Conservation (phyloP, 768 basidiomycete species). For the Phaffia australis region DNA sequence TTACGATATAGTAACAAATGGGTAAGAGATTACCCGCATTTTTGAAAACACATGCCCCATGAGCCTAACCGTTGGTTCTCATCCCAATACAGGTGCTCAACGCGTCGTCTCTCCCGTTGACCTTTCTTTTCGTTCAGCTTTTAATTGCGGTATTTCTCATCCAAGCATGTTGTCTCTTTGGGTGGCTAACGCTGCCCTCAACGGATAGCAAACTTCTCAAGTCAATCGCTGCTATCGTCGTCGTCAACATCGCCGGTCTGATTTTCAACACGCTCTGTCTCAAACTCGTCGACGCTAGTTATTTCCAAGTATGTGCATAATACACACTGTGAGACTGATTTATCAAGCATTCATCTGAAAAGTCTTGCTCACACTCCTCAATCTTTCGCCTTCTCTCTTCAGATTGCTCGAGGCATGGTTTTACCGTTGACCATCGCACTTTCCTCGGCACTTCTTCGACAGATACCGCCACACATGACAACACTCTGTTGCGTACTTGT, state of each 20-base stretch:
- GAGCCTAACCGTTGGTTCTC: neutral
- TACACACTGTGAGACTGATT: neutral
- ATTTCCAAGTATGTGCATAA: conserved; percentile 54
- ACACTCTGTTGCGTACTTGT: conserved; percentile 17
- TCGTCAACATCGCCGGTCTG: conserved; percentile 61
- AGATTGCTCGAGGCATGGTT: conserved; percentile 26
- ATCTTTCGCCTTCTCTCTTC: neutral
- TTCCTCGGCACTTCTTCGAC: conserved; percentile 14
- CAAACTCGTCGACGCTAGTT: conserved; percentile 65
- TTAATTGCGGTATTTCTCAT: conserved; percentile 56
- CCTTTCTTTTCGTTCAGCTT: conserved; percentile 60
- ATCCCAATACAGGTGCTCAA: conserved; percentile 50
- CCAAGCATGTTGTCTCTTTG: conserved; percentile 41
- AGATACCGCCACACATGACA: conserved; percentile 13
- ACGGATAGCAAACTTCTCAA: conserved; percentile 11
- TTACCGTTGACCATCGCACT: conserved; percentile 22
- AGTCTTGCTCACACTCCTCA: neutral
- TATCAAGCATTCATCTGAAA: neutral
- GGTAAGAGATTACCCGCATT: conserved; percentile 1
- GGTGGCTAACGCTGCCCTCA: conserved; percentile 32
- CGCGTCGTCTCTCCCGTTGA: conserved; percentile 52
- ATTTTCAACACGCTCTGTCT: conserved; percentile 71
- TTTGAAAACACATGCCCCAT: neutral
- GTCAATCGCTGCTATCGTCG: conserved; percentile 24
- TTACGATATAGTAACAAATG: conserved; percentile 50